Conservation (phyloP, 805 yeast genomes). For the Millerago galiae region DNA sequence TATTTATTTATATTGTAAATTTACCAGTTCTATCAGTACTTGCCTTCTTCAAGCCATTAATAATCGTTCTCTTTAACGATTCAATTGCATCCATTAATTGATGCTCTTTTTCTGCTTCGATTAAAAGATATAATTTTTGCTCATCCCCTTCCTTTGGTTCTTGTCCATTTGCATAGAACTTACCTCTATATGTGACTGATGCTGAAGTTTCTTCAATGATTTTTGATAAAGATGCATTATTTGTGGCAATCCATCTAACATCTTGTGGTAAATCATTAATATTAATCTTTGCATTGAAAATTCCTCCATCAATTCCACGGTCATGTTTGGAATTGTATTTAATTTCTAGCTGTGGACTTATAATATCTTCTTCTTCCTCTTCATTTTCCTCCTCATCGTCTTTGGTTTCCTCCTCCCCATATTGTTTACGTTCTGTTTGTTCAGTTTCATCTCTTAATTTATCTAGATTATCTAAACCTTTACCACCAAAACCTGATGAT, state of each 20-base stretch:
- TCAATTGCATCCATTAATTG: conserved; percentile 56
- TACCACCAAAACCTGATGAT: conserved; percentile 86
- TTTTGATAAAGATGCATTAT: conserved; percentile 53
- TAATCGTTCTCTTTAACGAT: conserved; percentile 45
- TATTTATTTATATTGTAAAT: conserved; percentile 35
- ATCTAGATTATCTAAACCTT: conserved; percentile 77
- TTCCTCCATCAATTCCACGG: conserved; percentile 40
- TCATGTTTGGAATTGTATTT: conserved; percentile 47
- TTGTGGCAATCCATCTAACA: conserved; percentile 73
- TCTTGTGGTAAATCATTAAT: conserved; percentile 83
- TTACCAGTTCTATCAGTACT: conserved; percentile 39
- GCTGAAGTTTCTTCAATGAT: conserved; percentile 68
- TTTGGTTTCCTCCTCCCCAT: conserved; percentile 33
- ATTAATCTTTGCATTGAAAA: conserved; percentile 61
- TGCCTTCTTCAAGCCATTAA: conserved; percentile 49
- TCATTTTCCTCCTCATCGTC: conserved; percentile 17
- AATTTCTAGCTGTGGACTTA: conserved; percentile 30
- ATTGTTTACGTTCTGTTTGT: conserved; percentile 42
- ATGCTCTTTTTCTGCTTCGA: conserved; percentile 65
- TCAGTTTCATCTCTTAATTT: conserved; percentile 47
- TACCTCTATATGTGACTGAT: conserved; percentile 79
- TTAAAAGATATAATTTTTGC: conserved; percentile 67
- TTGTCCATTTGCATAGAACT: conserved; percentile 58
- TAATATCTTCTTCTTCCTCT: conserved; percentile 14
- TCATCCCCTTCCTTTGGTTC: conserved; percentile 51